These are phyloP conservation scores for Elsinoe arachidis DNA, from an alignment of 2,329 filamentous ascomycete genomes.

Conservation along the genomic window DNA sequence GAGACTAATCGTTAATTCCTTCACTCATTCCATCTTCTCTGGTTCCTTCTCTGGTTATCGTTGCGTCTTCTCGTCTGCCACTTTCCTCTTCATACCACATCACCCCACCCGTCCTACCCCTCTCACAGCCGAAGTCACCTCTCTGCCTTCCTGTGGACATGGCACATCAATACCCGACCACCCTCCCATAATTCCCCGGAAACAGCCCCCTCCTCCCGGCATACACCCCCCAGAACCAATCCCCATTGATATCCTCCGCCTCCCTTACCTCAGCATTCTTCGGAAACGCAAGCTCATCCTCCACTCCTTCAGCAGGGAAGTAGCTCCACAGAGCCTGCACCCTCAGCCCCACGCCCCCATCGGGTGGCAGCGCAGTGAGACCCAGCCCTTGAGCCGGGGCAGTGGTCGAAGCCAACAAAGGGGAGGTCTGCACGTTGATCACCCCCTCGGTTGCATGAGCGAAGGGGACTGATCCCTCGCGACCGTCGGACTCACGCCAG, in stretches of 20 bases:
- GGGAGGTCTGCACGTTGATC: neutral
- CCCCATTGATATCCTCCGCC: conserved; percentile 77
- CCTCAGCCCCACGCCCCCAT: conserved; percentile 61
- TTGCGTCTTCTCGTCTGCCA: neutral
- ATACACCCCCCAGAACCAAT: conserved; percentile 85
- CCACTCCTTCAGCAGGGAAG: conserved; percentile 56
- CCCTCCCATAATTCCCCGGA: conserved; percentile 64
- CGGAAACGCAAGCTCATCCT: conserved; percentile 77
- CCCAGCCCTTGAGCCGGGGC: neutral
- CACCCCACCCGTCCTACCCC: no score
- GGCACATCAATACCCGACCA: conserved; percentile 24
- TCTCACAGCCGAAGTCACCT: no score
- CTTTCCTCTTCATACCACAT: neutral
- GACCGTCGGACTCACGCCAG: conserved; percentile 30
- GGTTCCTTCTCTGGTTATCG: neutral
- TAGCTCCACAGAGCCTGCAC: conserved; percentile 66
- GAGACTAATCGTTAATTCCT: conserved; percentile 1
- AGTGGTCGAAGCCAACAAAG: neutral
- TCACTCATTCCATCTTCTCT: neutral
- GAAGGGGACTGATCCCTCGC: neutral
- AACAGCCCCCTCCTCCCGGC: conserved; percentile 73
- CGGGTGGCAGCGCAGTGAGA: conserved; percentile 53
- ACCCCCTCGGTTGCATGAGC: neutral
- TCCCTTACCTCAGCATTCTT: conserved; percentile 74
- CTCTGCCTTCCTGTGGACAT: no score